A percentile compares a stretch with the other conserved stretches of the same genome.
These are phyloP conservation scores for Ceratocystis huliohia DNA, from an alignment of 2,329 filamentous ascomycete species.

Conservation along the genomic window DNA sequence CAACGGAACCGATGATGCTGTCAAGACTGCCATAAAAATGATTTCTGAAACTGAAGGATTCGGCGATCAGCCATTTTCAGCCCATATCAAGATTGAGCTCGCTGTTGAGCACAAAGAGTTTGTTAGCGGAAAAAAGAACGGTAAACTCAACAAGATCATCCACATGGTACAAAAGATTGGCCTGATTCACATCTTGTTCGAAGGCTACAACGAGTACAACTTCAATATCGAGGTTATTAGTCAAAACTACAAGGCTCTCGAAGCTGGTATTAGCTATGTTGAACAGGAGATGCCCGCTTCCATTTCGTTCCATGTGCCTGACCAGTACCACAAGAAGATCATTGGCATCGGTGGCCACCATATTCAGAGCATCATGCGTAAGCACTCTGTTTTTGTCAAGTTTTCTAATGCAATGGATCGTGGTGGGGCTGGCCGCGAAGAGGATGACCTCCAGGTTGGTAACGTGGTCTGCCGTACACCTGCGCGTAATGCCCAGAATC, in stretches of 20 bases:
- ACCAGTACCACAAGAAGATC: conserved; percentile 98
- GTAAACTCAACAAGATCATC: conserved; percentile 96
- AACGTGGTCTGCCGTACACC: conserved; percentile 98
- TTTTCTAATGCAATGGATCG: conserved; percentile 99
- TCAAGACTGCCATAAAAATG: conserved; percentile 88
- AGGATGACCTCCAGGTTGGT: conserved; percentile 96
- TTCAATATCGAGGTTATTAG: conserved; percentile 98
- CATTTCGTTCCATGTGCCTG: conserved; percentile 96
- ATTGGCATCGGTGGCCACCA: conserved; percentile 97
- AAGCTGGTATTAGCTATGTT: conserved; percentile 79
- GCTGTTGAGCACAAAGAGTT: conserved; percentile 99
- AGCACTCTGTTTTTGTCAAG: conserved; percentile 98
- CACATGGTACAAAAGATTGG: conserved; percentile 75
- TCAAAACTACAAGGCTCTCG: conserved; percentile 83
- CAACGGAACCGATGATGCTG: conserved; percentile 88
- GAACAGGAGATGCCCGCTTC: conserved; percentile 99
- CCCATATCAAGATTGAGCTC: conserved; percentile 95
- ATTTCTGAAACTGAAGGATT: conserved; percentile 87
- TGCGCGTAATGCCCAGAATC: conserved; percentile 87
- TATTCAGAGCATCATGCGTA: conserved; percentile 99
- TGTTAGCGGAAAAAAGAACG: conserved; percentile 98
- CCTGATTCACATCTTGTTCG: conserved; percentile 98
- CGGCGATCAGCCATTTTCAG: conserved; percentile 75
- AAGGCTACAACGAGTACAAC: conserved; percentile 99
- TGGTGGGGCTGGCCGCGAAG: conserved; percentile 80